Percentiles rank a stretch among this genome's conserved stretches.
Conservation (phyloP, 2,329 filamentous ascomycete genomes). For the Didymella sp. region DNA sequence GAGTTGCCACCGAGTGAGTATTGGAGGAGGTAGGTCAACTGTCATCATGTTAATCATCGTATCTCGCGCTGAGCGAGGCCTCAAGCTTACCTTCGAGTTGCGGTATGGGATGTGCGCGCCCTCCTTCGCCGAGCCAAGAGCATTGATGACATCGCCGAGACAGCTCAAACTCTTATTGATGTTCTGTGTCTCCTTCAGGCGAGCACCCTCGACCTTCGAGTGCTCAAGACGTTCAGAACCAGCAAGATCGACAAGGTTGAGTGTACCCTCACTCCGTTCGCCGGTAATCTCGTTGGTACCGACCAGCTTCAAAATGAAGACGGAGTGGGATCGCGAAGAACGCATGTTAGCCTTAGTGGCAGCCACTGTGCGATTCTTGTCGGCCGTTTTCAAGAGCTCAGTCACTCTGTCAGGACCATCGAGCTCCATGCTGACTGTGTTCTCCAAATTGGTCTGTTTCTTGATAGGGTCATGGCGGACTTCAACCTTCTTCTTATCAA, state of each 20-base stretch:
- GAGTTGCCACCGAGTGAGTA: conserved; percentile 94
- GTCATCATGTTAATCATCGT: conserved; percentile 21
- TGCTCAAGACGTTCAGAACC: conserved; percentile 91
- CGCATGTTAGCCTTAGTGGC: conserved; percentile 98
- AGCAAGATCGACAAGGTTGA: conserved; percentile 95
- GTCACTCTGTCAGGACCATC: conserved; percentile 83
- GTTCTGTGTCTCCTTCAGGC: conserved; percentile 91
- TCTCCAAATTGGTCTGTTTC: conserved; percentile 82
- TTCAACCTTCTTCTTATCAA: conserved; percentile 84
- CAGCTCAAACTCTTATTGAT: conserved; percentile 96
- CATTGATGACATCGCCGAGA: conserved; percentile 91
- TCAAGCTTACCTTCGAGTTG: conserved; percentile 78
- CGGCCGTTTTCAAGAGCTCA: conserved; percentile 78
- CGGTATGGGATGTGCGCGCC: conserved; percentile 87
- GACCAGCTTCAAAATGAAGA: conserved; percentile 82
- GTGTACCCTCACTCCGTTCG: conserved; percentile 86
- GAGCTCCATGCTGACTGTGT: conserved; percentile 77
- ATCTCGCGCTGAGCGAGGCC: no score
- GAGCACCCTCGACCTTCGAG: conserved; percentile 82
- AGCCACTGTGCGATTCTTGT: conserved; percentile 87
- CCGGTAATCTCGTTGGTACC: conserved; percentile 75
- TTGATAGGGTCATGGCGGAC: conserved; percentile 84
- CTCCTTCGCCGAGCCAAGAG: conserved; percentile 81
- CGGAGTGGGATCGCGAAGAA: conserved; percentile 91
- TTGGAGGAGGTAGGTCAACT: conserved; percentile 92